Evolutionary conservation across 441 rosid genomes (phyloP).

Genomic region (Gossypium gossypioides): DNA sequence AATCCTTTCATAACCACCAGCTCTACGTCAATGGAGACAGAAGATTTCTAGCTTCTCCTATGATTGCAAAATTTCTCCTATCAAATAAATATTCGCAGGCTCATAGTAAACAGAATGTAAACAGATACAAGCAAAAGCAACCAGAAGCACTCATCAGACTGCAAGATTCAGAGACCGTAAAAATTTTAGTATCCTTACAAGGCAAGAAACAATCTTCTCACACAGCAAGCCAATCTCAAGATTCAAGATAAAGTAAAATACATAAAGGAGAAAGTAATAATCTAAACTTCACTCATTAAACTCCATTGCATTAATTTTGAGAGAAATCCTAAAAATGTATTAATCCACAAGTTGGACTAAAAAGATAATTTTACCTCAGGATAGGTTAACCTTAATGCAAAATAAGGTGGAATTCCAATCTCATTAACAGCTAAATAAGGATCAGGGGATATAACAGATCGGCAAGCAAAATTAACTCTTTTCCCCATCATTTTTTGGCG

Average conservation of each 20-base stretch:
- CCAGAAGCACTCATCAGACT: not conserved
- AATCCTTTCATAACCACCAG: not conserved
- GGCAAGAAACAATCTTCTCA: not conserved
- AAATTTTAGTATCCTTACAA: not conserved
- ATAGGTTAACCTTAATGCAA: conserved; percentile 79
- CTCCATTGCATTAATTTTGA: not conserved
- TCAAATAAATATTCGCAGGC: not conserved
- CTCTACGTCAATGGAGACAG: not conserved
- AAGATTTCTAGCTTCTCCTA: not conserved
- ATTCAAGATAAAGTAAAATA: not conserved
- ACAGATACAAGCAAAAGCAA: not conserved
- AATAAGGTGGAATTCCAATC: conserved; percentile 95
- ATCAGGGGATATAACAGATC: conserved; percentile 98
- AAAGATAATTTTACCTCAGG: conserved; percentile 61
- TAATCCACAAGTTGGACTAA: not conserved
- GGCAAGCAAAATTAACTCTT: conserved; percentile 94
- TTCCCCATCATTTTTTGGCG: conserved; percentile 99
- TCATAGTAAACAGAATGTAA: not conserved
- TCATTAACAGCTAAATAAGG: conserved; percentile 93
- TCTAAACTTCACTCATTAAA: not conserved
- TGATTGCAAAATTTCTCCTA: not conserved
- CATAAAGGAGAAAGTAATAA: not conserved
- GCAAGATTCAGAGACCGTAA: not conserved
- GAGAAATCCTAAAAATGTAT: not conserved
- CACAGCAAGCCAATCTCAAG: not conserved